Evolutionary conservation across 768 basidiomycete genomes (phyloP), one percentile per base, ranked within the genome.

Genomic region (Kwoniella dendrophila): DNA sequence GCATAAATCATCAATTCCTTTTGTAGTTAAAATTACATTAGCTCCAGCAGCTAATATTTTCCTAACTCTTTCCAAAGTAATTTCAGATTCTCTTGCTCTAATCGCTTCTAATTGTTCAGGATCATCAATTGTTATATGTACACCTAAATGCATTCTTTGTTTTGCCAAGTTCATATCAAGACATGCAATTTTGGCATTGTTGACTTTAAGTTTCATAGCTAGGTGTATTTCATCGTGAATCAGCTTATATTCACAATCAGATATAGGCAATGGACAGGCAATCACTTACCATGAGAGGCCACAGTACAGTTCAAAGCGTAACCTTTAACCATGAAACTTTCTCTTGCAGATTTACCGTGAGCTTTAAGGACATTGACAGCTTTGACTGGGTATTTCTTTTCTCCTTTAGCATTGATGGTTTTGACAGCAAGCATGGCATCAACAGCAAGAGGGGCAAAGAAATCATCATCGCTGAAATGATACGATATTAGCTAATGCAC

Each of bases 301-400:
- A 98, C 93, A 12, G 95, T 97, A 81, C 96, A 98, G 78, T 98
- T 99, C 64, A 99, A 81, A 34, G 96, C 96, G 81, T 98, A 99
- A 38, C 96, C 96, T 73, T 89, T 90, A 49, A 99, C 90, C 77
- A 89, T 93, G 63, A 96, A 74, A 43, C 94, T 97, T 79, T 99
- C 96, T 67, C 93, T 85, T 24, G 96, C 91, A 77, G 92, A 94
- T 81, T 86, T 87, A 56, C 96, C 96, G 71, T 99, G 96, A 2
- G 96, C 96, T 81, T 99, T 99, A 70, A 99, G 83, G 29, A 98
- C 86, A 75, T 99, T 99, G 67, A 99, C 96, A 4, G 96, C 96
- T 81, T 99, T 98, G 64, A 99, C 96, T 4, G 96, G 96, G 81
- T 98, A 99, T 80, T 97, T 98, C 76, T 90, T 88, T 77, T 99